Base-by-base conservation (phyloP, 768 basidiomycete genomes). In the Leccinum incarnatum region DNA sequence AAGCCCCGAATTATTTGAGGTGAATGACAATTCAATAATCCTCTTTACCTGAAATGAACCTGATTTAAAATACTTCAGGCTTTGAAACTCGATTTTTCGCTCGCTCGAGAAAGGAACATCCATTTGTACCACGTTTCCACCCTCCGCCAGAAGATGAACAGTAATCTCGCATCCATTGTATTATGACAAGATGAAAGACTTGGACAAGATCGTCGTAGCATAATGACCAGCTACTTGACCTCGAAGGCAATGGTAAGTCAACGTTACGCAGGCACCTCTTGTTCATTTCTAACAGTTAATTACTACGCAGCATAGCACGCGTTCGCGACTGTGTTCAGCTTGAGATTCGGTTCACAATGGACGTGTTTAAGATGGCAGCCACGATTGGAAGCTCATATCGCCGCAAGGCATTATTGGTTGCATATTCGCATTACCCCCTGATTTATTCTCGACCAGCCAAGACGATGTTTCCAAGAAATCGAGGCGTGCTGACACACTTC, bases 401-500 rank as follows among this genome's bases (percentile, higher is more conserved):
- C 40, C 40, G 42, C n/a, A 42, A 42, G 42, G n/a, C 42, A 19
- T 19, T 19, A 42, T 19, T n/a, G n/a, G n/a, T 34, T 34, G 34
- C 12, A 34, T 34, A 14, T 34, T 34, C 34, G 34, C 34, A 5
- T 34, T 34, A 34, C 12, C 12, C 34, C 34, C 32, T 34, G 12
- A 34, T 12, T 34, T 34, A 34, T 14, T 34, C 5, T 14, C 12
- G 34, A 4, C 4, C 53, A 32, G 56, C 6, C 4, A 55, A 48
- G 56, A 37, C 25, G 48, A 32, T 51, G 29, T 66, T 6, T 42
- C 59, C 14, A 37, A 37, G 23, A 62, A 51, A 14, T 46, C 56
- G 8, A 57, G 45, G 9, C 62, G 60, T 0, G 69, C 37, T 9
- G 27, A 59, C 8, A 61, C 53, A 29, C 54, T 64, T 32, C 69